Percentiles rank a stretch among this genome's conserved stretches.
These are phyloP conservation scores for Mycena filopes DNA, from an alignment of 768 basidiomycete species.

Conservation along the genomic window DNA sequence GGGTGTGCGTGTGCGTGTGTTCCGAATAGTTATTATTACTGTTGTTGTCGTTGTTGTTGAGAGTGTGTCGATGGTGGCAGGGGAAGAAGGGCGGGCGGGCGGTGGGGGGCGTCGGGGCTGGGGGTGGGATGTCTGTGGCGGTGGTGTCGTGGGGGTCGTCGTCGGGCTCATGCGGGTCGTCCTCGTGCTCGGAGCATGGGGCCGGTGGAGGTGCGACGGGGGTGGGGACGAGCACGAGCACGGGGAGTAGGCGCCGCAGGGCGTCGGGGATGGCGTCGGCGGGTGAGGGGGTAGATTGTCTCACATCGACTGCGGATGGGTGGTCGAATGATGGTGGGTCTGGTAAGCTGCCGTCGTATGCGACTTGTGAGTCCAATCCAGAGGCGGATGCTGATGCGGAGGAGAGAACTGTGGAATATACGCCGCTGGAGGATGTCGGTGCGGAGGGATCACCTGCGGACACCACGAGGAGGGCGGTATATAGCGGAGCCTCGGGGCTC, in stretches of 20 bases:
- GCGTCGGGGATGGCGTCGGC: neutral
- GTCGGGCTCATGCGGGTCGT: neutral
- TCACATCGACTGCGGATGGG: no score
- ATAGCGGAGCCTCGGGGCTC: conserved; percentile 12
- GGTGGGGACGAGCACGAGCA: conserved; percentile 5
- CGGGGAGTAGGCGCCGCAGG: conserved; percentile 14
- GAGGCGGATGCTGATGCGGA: neutral
- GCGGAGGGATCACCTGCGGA: neutral
- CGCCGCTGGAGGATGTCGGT: neutral
- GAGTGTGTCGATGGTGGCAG: no score
- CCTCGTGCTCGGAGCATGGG: neutral
- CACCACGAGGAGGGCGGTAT: conserved; percentile 23
- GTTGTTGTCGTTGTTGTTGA: no score
- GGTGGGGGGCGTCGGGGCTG: no score
- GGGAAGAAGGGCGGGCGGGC: no score
- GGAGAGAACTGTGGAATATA: neutral
- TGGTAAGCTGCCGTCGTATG: no score
- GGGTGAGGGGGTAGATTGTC: neutral
- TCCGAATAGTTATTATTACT: no score
- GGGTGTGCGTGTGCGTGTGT: neutral
- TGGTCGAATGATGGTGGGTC: no score
- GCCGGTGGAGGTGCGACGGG: neutral
- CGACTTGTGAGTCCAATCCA: neutral
- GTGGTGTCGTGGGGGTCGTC: neutral
- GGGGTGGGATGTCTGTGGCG: no score